Conservation (phyloP, 2,329 filamentous ascomycete genomes). For the Periconia sp. region DNA sequence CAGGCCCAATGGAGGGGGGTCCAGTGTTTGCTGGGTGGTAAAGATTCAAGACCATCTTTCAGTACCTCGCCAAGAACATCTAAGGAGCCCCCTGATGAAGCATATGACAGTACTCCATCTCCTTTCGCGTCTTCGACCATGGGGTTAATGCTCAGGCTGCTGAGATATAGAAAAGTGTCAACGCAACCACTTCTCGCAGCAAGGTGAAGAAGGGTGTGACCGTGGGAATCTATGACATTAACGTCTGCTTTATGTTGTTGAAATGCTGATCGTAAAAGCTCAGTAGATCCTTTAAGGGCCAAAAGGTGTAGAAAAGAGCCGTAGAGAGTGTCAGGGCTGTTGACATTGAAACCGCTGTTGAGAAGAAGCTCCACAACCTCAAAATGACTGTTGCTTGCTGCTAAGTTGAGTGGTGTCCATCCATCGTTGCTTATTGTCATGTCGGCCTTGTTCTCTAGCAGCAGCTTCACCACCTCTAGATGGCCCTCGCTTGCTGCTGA, state of each 20-base stretch:
- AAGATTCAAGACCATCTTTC: background rate
- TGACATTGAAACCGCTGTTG: too few relatives aligned
- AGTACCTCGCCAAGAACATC: conserved; percentile 1
- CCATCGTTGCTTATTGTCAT: too few relatives aligned
- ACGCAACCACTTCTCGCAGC: conserved; percentile 9
- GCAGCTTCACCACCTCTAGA: too few relatives aligned
- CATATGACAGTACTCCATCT: conserved; percentile 7
- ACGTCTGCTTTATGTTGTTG: background rate
- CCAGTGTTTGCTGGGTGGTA: conserved; percentile 2
- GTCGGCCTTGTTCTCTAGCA: too few relatives aligned
- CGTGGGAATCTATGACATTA: background rate
- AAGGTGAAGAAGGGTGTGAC: conserved; percentile 10
- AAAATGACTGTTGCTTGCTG: too few relatives aligned
- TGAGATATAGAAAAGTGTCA: conserved; percentile 5
- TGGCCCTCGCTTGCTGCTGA: too few relatives aligned
- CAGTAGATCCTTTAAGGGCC: too few relatives aligned
- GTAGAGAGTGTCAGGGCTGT: too few relatives aligned
- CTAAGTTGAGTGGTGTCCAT: too few relatives aligned
- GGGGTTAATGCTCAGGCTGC: conserved; percentile 1
- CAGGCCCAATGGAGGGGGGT: conserved; percentile 14
- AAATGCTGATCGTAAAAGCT: too few relatives aligned
- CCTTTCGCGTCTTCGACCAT: conserved; percentile 1
- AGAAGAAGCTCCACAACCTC: too few relatives aligned
- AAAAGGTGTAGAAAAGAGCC: too few relatives aligned
- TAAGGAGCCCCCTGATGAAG: conserved; percentile 6